Evolutionary conservation across 2,329 filamentous ascomycete genomes (phyloP), one percentile per base, ranked within the genome.

Genomic region (Penicillium sp.): DNA sequence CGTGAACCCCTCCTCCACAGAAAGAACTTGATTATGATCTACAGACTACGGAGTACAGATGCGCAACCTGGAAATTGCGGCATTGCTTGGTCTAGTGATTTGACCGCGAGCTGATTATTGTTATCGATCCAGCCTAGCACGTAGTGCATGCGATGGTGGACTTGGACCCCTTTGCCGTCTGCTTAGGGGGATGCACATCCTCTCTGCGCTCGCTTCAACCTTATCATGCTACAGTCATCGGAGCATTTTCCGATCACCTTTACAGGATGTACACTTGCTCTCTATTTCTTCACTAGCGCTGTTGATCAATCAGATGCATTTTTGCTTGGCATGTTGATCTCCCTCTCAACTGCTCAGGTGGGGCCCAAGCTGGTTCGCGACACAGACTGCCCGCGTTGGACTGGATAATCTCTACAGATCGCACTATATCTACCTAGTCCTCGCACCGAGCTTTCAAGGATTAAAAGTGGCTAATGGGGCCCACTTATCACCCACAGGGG

Each of bases 231-330:
- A 33, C 37, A 53, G 44, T 26, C 35, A 40, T 63, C 68, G 63
- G 66, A 61, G 59, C 45, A 61, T 68, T 65, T 63, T 60, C 53
- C 60, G 61, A 58, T 67, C 61, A 62, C 44, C 50, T 68, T 35
- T 62, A 58, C 26, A 17, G 45, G 45, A 49, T 49, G 28, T 49
- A 15, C 45, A 49, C 58, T 55, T 56, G 42, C 10, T 59, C 60
- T 53, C 19, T 61, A 13, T 15, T 15, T 15, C 54, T 37, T 56
- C 67, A 68, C 63, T 57, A 19, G 30, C n/a, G n/a, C 37, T 55
- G 64, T 60, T 58, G 68, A 70, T 69, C 67, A 66, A 68, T 70
- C 59, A 67, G 66, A 70, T 69, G 61, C 61, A 69, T 33, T 70
- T 12, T 50, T 47, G 38, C 65, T 69, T 67, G 63, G 63, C 65